Evolutionary conservation across 805 yeast genomes (phyloP), one percentile per base, ranked within the genome.

Genomic region (Yarrowia phangngaensis): DNA sequence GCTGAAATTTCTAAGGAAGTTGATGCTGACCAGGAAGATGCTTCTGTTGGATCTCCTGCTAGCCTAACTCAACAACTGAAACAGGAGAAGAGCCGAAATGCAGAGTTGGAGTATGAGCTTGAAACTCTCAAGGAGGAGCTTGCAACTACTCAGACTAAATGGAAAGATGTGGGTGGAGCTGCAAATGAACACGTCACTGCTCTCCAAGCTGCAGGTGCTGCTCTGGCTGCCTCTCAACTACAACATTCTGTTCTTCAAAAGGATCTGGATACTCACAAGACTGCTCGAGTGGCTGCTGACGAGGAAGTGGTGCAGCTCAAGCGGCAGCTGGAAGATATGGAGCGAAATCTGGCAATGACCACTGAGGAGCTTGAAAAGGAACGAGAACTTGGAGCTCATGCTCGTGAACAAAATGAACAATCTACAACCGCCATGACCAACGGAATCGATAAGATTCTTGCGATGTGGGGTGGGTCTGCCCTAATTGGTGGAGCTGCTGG

Each of bases 401-500:
- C 57, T 14, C 35, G 51, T 6, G 53, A 53, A 20, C 57, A 55
- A 48, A 54, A 53, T 20, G 51, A 43, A 19, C 53, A 56, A 12
- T 50, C 61, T 9, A 34, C 55, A 13, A 20, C 29, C n/a, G 56
- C 63, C 11, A 34, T 59, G 47, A 50, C 50, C 12, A 46, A 35
- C 11, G 59, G 58, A 11, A 55, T 59, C 40, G 52, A 50, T 20
- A 41, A 51, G 43, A 52, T 59, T 51, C 56, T 54, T 8, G 26
- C 60, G 12, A 24, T 58, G 43, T 60, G 62, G 63, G 53, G 54
- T 6, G 57, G 54, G 2, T 52, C 57, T 9, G 52, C 51, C 20
- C 35, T 49, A 17, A 40, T 56, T 24, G 36, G 51, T 9, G 33
- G 29, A 4, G 38, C 48, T 41, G 35, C 48, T 7, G 45, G 45